Conservation (phyloP, 352 stramenopile species). For the Albugo candida region DNA sequence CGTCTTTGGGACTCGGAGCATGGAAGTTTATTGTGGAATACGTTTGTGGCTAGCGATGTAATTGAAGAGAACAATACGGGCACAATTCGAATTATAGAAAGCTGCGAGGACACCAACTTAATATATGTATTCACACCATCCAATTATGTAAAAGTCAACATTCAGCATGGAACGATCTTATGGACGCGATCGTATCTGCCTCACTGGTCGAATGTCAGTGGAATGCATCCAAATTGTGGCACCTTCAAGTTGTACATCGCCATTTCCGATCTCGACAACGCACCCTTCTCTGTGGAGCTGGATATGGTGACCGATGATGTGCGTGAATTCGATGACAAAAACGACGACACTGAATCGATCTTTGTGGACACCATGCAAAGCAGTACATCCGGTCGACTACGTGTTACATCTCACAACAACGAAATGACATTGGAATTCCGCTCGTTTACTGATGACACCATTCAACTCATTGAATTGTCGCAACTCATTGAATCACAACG, state of each 20-base stretch:
- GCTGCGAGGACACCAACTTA: constrained; percentile 25
- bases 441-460: constrained; percentile 20
- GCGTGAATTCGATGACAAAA: neutral
- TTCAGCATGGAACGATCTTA: constrained; percentile 34
- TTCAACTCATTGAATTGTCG: too few relatives aligned
- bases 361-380: neutral
- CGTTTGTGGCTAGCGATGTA: constrained; percentile 11
- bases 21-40: constrained; percentile 52
- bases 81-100: constrained; percentile 14
- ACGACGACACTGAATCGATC: neutral
- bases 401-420: too few relatives aligned
- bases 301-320: neutral
- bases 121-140: constrained; percentile 21
- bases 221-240: constrained; percentile 9
- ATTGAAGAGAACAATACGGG: neutral
- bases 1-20: constrained; percentile 43
- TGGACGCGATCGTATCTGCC: constrained; percentile 22
- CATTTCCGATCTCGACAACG: constrained; percentile 7
- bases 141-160: constrained; percentile 17
- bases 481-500: too few relatives aligned
- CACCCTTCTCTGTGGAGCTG: neutral
- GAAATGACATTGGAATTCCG: too few relatives aligned
- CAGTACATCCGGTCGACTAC: too few relatives aligned
- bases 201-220: constrained; percentile 25
- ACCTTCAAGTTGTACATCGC: constrained; percentile 1